Base-by-base conservation (phyloP, 306 rosid species). In the Clitoria ternatea region DNA sequence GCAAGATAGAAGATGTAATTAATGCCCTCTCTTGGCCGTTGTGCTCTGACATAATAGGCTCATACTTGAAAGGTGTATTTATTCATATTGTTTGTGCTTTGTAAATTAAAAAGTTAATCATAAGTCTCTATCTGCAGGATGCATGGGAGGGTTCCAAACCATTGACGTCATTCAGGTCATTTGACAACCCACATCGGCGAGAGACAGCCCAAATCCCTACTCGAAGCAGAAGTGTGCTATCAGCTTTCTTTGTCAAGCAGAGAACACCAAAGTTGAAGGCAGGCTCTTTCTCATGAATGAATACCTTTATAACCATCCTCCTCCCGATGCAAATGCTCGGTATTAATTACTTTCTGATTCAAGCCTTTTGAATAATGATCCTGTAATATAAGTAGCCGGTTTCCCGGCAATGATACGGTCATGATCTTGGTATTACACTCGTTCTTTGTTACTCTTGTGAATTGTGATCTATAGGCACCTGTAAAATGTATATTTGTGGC, bases 181-280 rank as follows among this genome's bases (percentile, higher is more conserved):
- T 94, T 66, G 99, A 85, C 69, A 72, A 76, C 82, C 86, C 50
- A 77, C 85, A 78, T 65, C 90, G 94, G 55, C 90, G 82, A 0
- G 85, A 81, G 61, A 79, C 54, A 11, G 81, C 78, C 53, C 86
- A 73, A 47, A 79, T 70, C 65, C 96, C 94, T 32, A 72, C 78
- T 80, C 97, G 97, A 66, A 94, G 99, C 80, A 94, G 82, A 83
- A 94, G 99, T 57, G 75, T 94, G 79, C 87, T 94, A 68, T 84
- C 98, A 29, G 82, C 97, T 20, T 90, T 94, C 91, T 94, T 94
- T 73, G 97, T 35, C 33, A 94, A 87, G 78, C 96, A 85, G 79
- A 94, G 78, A 84, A 50, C 84, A 13, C 69, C 57, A 7, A 94
- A 86, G 86, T 66, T 80, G 74, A 87, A 78, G 80, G 70, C 88